A percentile compares a stretch with the other conserved stretches of the same genome.
Evolutionary conservation across 306 rosid species (phyloP).

Genomic region (Glycyrrhiza uralensis): DNA sequence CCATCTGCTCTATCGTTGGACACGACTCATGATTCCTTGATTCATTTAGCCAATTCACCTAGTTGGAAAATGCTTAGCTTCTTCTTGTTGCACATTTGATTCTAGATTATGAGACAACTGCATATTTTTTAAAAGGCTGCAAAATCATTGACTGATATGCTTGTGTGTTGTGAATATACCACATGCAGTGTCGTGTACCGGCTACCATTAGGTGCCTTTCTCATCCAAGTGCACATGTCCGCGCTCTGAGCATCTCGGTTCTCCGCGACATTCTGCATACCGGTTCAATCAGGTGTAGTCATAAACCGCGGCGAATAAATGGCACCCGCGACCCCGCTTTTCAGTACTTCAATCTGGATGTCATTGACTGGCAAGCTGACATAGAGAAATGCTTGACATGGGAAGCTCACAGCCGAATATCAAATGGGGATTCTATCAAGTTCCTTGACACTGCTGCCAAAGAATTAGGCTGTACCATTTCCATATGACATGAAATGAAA

Average conservation of each 20-base stretch:
- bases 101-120: background rate
- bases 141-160: conserved; percentile 8
- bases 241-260: conserved; percentile 82
- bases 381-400: conserved; percentile 78
- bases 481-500: conserved; percentile 42
- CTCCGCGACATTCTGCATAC: conserved; percentile 78
- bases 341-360: conserved; percentile 53
- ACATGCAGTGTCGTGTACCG: conserved; percentile 80
- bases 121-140: background rate
- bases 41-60: background rate
- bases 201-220: conserved; percentile 81
- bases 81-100: too few relatives aligned
- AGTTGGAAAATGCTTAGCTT: background rate
- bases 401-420: conserved; percentile 83
- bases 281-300: conserved; percentile 49
- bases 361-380: conserved; percentile 77
- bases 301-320: conserved; percentile 43
- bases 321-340: conserved; percentile 49
- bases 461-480: conserved; percentile 72
- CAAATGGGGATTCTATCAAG: conserved; percentile 66
- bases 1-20: background rate
- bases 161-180: conserved; percentile 23
- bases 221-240: conserved; percentile 91
- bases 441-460: conserved; percentile 76
- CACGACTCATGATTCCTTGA: background rate